These are phyloP conservation scores for Aspergillus glaucus DNA, from an alignment of 2,329 filamentous ascomycete genomes.

Conservation along the genomic window DNA sequence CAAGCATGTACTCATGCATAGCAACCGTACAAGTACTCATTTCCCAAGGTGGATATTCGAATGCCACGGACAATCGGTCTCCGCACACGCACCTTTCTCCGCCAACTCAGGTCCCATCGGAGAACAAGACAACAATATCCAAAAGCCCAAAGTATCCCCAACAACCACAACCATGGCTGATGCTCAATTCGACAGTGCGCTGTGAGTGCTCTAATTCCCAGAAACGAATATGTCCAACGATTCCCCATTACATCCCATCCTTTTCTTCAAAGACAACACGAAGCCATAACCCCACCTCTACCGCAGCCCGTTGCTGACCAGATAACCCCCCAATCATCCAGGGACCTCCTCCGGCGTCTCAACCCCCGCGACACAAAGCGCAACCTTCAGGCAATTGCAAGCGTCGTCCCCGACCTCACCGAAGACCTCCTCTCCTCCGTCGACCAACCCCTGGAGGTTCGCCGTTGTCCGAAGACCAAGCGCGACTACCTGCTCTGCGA, in stretches of 20 bases:
- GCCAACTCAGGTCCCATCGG: slow-evolving; percentile 9
- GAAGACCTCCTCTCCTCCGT: slow-evolving; percentile 97
- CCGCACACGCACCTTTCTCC: slow-evolving; percentile 13
- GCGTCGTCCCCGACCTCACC: slow-evolving; percentile 81
- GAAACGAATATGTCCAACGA: background rate
- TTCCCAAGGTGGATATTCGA: slow-evolving; percentile 1
- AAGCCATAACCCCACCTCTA: background rate
- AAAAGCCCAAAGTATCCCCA: slow-evolving; percentile 3
- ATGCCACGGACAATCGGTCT: slow-evolving; percentile 10
- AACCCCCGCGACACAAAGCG: slow-evolving; percentile 86
- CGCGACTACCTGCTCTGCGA: slow-evolving; percentile 97
- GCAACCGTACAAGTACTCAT: background rate
- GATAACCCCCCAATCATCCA: slow-evolving; percentile 34
- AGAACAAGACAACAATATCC: slow-evolving; percentile 2
- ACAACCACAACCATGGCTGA: slow-evolving; percentile 35
- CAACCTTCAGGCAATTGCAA: slow-evolving; percentile 84
- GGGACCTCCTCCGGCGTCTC: slow-evolving; percentile 94
- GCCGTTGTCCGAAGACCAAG: slow-evolving; percentile 78
- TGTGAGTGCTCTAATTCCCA: slow-evolving; percentile 32
- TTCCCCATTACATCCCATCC: background rate
- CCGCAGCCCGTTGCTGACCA: slow-evolving; percentile 20
- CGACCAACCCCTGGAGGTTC: slow-evolving; percentile 84
- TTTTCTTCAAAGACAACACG: background rate
- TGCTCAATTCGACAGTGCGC: slow-evolving; percentile 46
- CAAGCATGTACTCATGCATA: too few relatives aligned